Conservation (phyloP, 305 asterid species). For the Fraxinus sp. region DNA sequence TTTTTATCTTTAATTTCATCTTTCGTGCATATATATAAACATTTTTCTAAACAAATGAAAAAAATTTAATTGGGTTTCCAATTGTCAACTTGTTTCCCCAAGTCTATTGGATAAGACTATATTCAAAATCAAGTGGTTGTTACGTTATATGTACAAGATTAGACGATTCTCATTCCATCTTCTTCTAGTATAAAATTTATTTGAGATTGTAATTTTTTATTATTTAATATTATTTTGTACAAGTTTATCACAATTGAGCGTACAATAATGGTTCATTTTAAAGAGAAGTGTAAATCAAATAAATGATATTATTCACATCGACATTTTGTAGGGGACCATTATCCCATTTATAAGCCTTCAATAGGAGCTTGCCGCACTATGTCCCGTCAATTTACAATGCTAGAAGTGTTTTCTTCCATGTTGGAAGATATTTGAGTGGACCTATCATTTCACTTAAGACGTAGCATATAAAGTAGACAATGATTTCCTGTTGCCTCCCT, state of each 20-base stretch:
- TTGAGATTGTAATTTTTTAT: neutral
- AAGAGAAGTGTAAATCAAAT: no score
- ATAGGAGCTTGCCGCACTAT: neutral
- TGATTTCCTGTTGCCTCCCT: neutral
- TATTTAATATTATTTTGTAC: neutral
- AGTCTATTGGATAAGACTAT: neutral
- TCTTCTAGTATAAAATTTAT: neutral
- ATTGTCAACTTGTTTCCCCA: neutral
- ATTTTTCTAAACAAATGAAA: neutral
- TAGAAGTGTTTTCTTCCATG: neutral
- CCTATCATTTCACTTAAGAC: neutral
- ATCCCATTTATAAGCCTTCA: neutral
- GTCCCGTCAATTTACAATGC: neutral
- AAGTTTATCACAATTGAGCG: neutral
- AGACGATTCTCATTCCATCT: neutral
- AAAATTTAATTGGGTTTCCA: neutral
- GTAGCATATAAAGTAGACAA: neutral
- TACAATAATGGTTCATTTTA: neutral
- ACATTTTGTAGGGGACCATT: neutral
- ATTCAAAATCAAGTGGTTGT: neutral
- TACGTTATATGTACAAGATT: neutral
- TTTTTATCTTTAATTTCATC: neutral
- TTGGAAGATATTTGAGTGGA: neutral
- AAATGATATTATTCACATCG: neutral
- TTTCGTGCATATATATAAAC: neutral